These are phyloP conservation scores for Colletotrichum trifolii DNA, from an alignment of 2,329 filamentous ascomycete genomes.

Conservation along the genomic window DNA sequence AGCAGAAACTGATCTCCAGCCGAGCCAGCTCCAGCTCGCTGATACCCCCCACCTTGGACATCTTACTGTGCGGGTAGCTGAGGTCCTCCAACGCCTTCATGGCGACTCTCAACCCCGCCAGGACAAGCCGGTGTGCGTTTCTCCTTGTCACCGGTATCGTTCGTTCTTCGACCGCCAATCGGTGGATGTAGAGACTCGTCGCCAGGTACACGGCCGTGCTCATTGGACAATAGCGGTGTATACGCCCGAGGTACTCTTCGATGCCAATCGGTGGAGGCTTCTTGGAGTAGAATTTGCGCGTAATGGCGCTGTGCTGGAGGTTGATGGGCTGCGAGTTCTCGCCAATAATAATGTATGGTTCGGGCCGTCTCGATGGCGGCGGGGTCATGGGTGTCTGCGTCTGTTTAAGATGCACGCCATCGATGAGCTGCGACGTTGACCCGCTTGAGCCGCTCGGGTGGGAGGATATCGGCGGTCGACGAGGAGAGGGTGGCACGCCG, in stretches of 20 bases:
- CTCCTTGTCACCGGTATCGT: slow-evolving; percentile 83
- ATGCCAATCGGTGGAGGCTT: slow-evolving; percentile 84
- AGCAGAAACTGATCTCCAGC: slow-evolving; percentile 90
- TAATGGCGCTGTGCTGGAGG: slow-evolving; percentile 85
- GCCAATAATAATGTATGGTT: slow-evolving; percentile 72
- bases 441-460: slow-evolving; percentile 35
- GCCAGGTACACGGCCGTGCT: slow-evolving; percentile 94
- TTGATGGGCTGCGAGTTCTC: slow-evolving; percentile 78
- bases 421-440: slow-evolving; percentile 32
- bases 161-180: slow-evolving; percentile 80
- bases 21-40: slow-evolving; percentile 82
- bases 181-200: slow-evolving; percentile 87
- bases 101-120: slow-evolving; percentile 86
- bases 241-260: slow-evolving; percentile 84
- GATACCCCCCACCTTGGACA: slow-evolving; percentile 90
- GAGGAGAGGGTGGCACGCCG: slow-evolving; percentile 9
- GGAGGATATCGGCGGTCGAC: slow-evolving; percentile 21
- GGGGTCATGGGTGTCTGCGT: slow-evolving; percentile 48
- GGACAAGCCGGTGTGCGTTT: slow-evolving; percentile 86
- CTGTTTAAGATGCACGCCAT: slow-evolving; percentile 34
- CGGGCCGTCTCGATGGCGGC: slow-evolving; percentile 44
- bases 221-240: slow-evolving; percentile 93
- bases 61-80: slow-evolving; percentile 84
- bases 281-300: slow-evolving; percentile 93
- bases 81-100: slow-evolving; percentile 97